Percentiles rank a stretch among this genome's conserved stretches.
Evolutionary conservation across 2,329 filamentous ascomycete species (phyloP).

Genomic region (Simplicillium sp.): DNA sequence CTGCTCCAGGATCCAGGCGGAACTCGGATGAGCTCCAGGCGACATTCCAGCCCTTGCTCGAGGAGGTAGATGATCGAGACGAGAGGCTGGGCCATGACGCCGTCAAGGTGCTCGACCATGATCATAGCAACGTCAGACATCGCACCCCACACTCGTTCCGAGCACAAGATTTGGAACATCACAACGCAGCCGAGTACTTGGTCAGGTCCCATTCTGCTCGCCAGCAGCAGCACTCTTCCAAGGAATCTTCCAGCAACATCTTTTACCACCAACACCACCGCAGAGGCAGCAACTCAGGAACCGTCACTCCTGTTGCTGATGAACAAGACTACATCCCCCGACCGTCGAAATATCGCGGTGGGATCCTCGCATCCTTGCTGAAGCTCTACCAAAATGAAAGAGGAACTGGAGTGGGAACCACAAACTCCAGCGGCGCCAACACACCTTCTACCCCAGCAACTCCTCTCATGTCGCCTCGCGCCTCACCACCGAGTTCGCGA

Average conservation of each 20-base stretch:
- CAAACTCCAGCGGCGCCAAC: conserved; percentile 25
- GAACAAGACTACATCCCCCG: conserved; percentile 52
- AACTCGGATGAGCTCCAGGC: conserved; percentile 21
- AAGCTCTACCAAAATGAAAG: conserved; percentile 54
- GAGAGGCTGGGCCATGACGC: conserved; percentile 10
- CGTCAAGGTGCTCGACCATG: conserved; percentile 4
- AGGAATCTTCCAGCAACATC: conserved; percentile 10
- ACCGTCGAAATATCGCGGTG: conserved; percentile 60
- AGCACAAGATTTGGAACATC: conserved; percentile 13
- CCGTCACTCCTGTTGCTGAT: conserved; percentile 28
- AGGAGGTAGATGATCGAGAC: conserved; percentile 18
- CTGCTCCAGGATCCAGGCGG: conserved; percentile 24
- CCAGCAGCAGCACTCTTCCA: no score
- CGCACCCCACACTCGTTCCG: conserved; percentile 14
- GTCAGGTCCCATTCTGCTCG: conserved; percentile 20
- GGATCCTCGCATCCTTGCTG: conserved; percentile 63
- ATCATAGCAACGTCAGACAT: conserved; percentile 8
- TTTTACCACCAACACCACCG: conserved; percentile 16
- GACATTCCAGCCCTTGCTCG: conserved; percentile 22
- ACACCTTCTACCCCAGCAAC: conserved; percentile 29
- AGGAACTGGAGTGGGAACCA: conserved; percentile 17
- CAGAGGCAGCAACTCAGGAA: conserved; percentile 20
- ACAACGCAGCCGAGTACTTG: conserved; percentile 22
- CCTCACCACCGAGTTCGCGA: conserved; percentile 30
- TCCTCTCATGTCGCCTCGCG: conserved; percentile 29